Evolutionary conservation across 306 rosid genomes (phyloP).

Genomic region (Herpetospermum pedunculosum): DNA sequence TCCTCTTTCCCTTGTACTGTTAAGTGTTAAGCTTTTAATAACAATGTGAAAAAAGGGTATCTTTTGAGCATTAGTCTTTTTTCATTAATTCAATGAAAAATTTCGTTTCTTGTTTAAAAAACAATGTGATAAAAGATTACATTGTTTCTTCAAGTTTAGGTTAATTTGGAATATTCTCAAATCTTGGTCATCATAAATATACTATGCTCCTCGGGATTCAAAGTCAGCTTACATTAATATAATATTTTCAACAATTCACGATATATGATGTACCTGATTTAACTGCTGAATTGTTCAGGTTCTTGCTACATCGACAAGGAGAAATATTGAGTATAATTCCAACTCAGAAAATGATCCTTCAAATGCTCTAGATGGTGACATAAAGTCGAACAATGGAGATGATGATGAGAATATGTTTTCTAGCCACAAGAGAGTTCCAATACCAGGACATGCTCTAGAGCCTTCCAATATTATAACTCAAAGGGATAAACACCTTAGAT

Average conservation of each 20-base stretch:
- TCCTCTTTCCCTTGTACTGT: neutral
- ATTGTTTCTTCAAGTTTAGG: neutral
- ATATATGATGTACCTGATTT: neutral
- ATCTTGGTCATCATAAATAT: neutral
- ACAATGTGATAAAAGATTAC: neutral
- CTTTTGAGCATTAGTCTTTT: too few relatives aligned
- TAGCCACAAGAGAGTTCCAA: constrained; percentile 27
- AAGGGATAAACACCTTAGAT: constrained; percentile 90
- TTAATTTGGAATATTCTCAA: neutral
- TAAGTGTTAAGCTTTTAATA: neutral
- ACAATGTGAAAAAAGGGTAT: too few relatives aligned
- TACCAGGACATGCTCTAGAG: constrained; percentile 29
- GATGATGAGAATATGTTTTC: constrained; percentile 90
- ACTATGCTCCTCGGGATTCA: neutral
- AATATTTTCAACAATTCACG: neutral
- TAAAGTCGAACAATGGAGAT: constrained; percentile 38
- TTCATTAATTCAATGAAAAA: too few relatives aligned
- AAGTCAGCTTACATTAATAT: neutral
- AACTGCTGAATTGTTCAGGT: constrained; percentile 29
- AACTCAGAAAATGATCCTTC: constrained; percentile 32
- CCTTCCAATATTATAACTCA: constrained; percentile 31
- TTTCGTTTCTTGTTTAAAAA: too few relatives aligned
- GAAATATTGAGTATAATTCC: constrained; percentile 25
- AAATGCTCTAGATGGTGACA: constrained; percentile 45
- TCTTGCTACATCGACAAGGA: constrained; percentile 74